A percentile compares a stretch with the other conserved stretches of the same genome.
Conservation (phyloP, 2,329 filamentous ascomycete species). For the Trichoderma sp. region DNA sequence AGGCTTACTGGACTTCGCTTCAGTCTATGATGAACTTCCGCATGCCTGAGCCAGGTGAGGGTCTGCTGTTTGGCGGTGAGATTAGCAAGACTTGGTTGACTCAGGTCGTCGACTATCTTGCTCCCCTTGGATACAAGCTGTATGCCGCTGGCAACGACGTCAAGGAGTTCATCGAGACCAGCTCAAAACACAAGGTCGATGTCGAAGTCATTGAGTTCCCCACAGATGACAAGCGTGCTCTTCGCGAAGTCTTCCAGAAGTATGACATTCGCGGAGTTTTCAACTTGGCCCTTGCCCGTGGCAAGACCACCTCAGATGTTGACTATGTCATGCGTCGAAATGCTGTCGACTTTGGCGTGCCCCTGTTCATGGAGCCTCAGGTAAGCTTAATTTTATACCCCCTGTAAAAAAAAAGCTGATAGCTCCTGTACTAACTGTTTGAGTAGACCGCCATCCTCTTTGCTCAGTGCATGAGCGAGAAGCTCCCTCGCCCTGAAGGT, state of each 20-base stretch:
- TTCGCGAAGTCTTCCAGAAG: slow-evolving; percentile 94
- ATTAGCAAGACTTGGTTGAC: slow-evolving; percentile 70
- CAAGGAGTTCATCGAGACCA: slow-evolving; percentile 79
- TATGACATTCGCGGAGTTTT: slow-evolving; percentile 96
- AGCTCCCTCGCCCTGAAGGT: slow-evolving; percentile 84
- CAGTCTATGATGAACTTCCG: slow-evolving; percentile 99
- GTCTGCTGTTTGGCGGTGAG: slow-evolving; percentile 92
- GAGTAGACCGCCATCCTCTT: slow-evolving; percentile 89
- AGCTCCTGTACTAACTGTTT: background rate
- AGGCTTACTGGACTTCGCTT: slow-evolving; percentile 96
- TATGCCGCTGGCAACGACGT: slow-evolving; percentile 81
- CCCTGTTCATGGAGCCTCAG: slow-evolving; percentile 98
- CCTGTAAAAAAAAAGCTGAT: background rate
- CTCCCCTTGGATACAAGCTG: slow-evolving; percentile 91
- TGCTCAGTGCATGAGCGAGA: slow-evolving; percentile 95
- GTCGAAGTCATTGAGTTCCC: slow-evolving; percentile 97
- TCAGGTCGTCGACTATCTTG: slow-evolving; percentile 81
- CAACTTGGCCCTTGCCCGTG: slow-evolving; percentile 85
- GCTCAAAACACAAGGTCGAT: slow-evolving; percentile 65
- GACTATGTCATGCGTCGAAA: slow-evolving; percentile 99
- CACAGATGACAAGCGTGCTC: slow-evolving; percentile 90
- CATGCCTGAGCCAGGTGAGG: slow-evolving; percentile 90
- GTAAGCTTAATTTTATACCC: slow-evolving; percentile 54
- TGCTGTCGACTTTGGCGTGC: slow-evolving; percentile 96
- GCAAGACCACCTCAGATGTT: slow-evolving; percentile 82